Evolutionary conservation across 2,329 filamentous ascomycete genomes (phyloP).

Genomic region (Chaetomiaceae sp.): DNA sequence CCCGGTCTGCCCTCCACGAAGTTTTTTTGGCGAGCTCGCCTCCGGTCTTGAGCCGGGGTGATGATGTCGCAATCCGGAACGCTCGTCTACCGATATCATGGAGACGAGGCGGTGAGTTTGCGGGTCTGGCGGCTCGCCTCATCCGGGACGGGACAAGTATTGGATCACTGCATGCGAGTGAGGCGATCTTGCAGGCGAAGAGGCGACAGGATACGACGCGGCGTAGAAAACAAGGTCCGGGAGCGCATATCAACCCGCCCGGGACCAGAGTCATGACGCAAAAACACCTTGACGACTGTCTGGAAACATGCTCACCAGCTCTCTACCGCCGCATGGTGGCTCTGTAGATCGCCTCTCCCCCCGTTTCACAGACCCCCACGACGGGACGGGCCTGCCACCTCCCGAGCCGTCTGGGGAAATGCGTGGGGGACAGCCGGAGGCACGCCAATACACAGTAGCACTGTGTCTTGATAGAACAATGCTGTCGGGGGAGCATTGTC

Average conservation of each 20-base stretch:
- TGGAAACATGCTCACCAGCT: conserved; percentile 1
- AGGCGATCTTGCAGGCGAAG: conserved; percentile 1
- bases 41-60: neutral
- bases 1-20: no score
- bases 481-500: neutral
- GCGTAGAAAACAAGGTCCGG: neutral
- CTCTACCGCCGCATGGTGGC: no score
- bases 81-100: conserved; percentile 8
- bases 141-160: conserved; percentile 7
- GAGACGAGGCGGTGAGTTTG: conserved; percentile 14
- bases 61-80: conserved; percentile 4
- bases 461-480: no score
- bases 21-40: neutral
- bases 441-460: no score
- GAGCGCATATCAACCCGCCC: neutral
- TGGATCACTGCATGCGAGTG: neutral
- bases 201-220: neutral
- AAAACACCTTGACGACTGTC: neutral
- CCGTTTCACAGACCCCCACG: conserved; percentile 11
- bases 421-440: conserved; percentile 11
- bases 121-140: conserved; percentile 5
- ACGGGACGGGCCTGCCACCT: conserved; percentile 22
- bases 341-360: no score
- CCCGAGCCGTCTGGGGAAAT: conserved; percentile 16
- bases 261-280: neutral